Evolutionary conservation across 768 basidiomycete genomes (phyloP).

Genomic region (Inosperma sp.): DNA sequence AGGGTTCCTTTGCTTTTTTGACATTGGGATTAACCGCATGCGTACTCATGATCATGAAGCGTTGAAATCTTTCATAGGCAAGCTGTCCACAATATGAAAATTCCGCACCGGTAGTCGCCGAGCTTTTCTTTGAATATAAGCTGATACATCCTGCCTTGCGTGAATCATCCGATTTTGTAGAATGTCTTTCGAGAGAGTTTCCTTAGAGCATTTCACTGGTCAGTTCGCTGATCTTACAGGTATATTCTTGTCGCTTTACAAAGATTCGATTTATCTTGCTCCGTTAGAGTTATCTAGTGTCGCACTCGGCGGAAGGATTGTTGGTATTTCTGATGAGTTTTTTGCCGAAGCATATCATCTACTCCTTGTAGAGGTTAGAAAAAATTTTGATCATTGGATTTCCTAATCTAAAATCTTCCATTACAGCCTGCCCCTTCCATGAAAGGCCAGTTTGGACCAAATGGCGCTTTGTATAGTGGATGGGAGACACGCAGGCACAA

Average conservation of each 20-base stretch:
- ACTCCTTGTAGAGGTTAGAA: slow-evolving; percentile 72
- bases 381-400: background rate
- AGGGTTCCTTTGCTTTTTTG: too few species aligned
- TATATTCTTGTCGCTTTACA: slow-evolving; percentile 27
- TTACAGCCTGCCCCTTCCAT: slow-evolving; percentile 76
- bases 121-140: too few species aligned
- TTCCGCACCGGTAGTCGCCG: too few species aligned
- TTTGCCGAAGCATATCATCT: slow-evolving; percentile 86
- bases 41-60: too few species aligned
- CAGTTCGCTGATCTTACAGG: slow-evolving; percentile 51
- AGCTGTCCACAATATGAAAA: too few species aligned
- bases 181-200: slow-evolving; percentile 44
- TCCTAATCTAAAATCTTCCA: slow-evolving; percentile 6
- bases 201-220: slow-evolving; percentile 43
- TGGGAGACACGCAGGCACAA: slow-evolving; percentile 96
- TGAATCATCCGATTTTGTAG: too few species aligned
- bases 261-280: slow-evolving; percentile 38
- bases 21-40: too few species aligned
- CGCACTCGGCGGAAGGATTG: slow-evolving; percentile 70
- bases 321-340: slow-evolving; percentile 90
- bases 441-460: slow-evolving; percentile 96
- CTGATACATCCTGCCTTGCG: too few species aligned
- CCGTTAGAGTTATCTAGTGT: slow-evolving; percentile 81
- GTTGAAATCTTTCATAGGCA: too few species aligned
- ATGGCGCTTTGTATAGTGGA: slow-evolving; percentile 89